phyloP scores from a whole-genome alignment of 371 early-diverging fungal genomes.

The Apophysomyces trapeziformis region DNA sequence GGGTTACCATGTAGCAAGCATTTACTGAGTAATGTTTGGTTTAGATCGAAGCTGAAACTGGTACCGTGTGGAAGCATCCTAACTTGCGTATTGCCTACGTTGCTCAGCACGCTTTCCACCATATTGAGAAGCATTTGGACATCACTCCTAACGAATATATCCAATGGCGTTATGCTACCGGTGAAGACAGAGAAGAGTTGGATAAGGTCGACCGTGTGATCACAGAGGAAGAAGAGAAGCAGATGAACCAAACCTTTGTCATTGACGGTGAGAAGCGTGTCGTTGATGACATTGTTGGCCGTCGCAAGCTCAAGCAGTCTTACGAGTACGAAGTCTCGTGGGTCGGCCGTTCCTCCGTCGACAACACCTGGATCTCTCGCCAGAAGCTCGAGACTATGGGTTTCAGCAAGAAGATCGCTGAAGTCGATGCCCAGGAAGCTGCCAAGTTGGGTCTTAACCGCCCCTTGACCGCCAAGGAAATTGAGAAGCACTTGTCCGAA shows the following conservation, averaged over 20 bases:
- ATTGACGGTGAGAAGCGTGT: slow-evolving; percentile 68
- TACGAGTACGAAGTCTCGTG: slow-evolving; percentile 72
- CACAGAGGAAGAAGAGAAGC: slow-evolving; percentile 67
- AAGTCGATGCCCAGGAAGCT: slow-evolving; percentile 69
- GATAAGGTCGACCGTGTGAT: slow-evolving; percentile 67
- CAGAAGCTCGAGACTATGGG: slow-evolving; percentile 73
- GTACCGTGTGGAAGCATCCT: slow-evolving; percentile 80
- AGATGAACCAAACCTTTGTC: slow-evolving; percentile 64
- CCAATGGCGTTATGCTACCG: slow-evolving; percentile 84
- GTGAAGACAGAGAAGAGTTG: slow-evolving; percentile 82
- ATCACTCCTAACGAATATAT: slow-evolving; percentile 84
- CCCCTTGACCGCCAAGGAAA: slow-evolving; percentile 67
- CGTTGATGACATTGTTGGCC: slow-evolving; percentile 64
- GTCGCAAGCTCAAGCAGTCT: slow-evolving; percentile 73
- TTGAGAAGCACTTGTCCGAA: slow-evolving; percentile 72
- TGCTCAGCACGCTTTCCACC: slow-evolving; percentile 90
- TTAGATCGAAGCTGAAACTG: slow-evolving; percentile 56
- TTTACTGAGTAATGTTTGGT: not conserved
- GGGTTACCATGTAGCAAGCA: not conserved
- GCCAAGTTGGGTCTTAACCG: slow-evolving; percentile 69
- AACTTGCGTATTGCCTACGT: slow-evolving; percentile 87
- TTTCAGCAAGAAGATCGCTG: slow-evolving; percentile 69
- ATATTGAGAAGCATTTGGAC: slow-evolving; percentile 82
- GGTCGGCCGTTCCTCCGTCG: slow-evolving; percentile 63
- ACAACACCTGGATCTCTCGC: slow-evolving; percentile 76